A percentile compares a stretch with the other conserved stretches of the same genome.
Conservation (phyloP, 345 rosid species). For the Pugionium dolabratum region DNA sequence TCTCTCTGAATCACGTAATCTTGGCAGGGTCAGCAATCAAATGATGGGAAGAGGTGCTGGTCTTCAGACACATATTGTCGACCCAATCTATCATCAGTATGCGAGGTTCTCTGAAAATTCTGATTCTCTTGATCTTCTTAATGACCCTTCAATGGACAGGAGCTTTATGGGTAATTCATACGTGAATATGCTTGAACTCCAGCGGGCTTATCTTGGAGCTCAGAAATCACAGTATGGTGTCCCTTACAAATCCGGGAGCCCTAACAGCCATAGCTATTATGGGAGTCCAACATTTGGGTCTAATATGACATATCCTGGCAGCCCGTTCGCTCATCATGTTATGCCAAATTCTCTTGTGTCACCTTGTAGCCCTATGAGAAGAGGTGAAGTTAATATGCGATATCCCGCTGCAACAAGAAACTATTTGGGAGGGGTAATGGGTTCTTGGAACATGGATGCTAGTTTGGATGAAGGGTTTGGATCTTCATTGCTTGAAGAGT, state of each 20-base stretch:
- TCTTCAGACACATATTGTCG: conserved; percentile 11
- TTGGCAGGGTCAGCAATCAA: conserved; percentile 7
- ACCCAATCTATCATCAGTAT: conserved; percentile 71
- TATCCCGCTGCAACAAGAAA: conserved; percentile 56
- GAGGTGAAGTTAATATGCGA: conserved; percentile 52
- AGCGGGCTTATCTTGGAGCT: conserved; percentile 67
- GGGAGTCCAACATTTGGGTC: conserved; percentile 58
- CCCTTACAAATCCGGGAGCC: conserved; percentile 55
- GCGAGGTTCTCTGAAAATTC: conserved; percentile 53
- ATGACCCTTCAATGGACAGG: conserved; percentile 19
- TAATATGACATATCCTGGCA: conserved; percentile 69
- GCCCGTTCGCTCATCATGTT: conserved; percentile 58
- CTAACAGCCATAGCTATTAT: conserved; percentile 60
- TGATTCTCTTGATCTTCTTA: conserved; percentile 53
- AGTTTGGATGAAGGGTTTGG: conserved; percentile 54
- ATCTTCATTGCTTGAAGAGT: conserved; percentile 73
- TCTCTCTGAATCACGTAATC: conserved; percentile 51
- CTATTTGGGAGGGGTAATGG: conserved; percentile 56
- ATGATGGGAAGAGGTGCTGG: too few species aligned
- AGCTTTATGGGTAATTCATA: conserved; percentile 41
- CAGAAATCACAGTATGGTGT: conserved; percentile 63
- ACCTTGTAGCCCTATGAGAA: conserved; percentile 61
- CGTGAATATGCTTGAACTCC: conserved; percentile 60
- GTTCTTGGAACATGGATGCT: conserved; percentile 62
- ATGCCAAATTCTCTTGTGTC: conserved; percentile 58